Percentiles rank a stretch among this genome's conserved stretches.
Evolutionary conservation across 352 stramenopile species (phyloP).

Genomic region (Phytophthora boehmeriae): DNA sequence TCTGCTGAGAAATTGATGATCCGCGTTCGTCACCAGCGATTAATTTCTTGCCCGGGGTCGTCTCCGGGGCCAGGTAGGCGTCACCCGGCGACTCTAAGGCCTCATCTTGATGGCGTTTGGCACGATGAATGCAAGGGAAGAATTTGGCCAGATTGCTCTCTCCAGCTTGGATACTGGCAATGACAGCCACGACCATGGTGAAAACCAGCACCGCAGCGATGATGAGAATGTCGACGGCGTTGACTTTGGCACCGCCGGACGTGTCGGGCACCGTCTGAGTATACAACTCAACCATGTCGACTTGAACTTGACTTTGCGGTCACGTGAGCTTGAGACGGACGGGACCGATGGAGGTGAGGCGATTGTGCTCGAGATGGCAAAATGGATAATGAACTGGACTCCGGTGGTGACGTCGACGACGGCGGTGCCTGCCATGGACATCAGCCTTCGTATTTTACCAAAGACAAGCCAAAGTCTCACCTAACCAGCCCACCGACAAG

Average conservation of each 20-base stretch:
- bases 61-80: constrained; percentile 30
- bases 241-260: constrained; percentile 38
- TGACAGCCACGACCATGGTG: constrained; percentile 41
- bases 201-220: constrained; percentile 37
- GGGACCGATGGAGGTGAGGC: neutral
- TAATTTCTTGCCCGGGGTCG: constrained; percentile 37
- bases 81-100: constrained; percentile 26
- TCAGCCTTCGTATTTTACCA: constrained; percentile 15
- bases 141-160: constrained; percentile 42
- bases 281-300: constrained; percentile 36
- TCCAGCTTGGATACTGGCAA: constrained; percentile 44
- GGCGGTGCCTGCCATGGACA: constrained; percentile 10
- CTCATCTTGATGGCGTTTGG: constrained; percentile 16
- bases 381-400: constrained; percentile 34
- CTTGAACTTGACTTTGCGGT: constrained; percentile 3
- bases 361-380: constrained; percentile 10
- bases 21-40: constrained; percentile 30
- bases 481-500: constrained; percentile 29
- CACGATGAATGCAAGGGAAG: constrained; percentile 38
- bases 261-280: constrained; percentile 35
- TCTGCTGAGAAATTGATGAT: constrained; percentile 26
- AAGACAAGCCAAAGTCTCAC: constrained; percentile 28
- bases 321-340: neutral
- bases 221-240: constrained; percentile 39
- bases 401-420: constrained; percentile 4